Conservation (phyloP, 768 basidiomycete species). For the Cystofilobasidium bisporidii region DNA sequence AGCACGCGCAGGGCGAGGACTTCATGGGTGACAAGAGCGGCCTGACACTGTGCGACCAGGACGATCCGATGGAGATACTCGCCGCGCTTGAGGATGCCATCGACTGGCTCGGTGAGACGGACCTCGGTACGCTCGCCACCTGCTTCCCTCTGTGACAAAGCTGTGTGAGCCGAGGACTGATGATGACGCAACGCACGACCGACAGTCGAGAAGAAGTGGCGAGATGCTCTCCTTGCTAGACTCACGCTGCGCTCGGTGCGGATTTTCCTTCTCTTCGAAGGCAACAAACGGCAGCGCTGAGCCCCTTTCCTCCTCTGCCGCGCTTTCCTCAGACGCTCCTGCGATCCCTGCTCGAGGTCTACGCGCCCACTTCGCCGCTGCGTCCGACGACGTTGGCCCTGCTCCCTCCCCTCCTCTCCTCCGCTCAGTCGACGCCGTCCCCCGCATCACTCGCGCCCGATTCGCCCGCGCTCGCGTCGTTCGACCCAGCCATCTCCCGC, state of each 20-base stretch:
- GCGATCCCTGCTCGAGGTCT: slow-evolving; percentile 27
- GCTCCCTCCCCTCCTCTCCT: slow-evolving; percentile 3
- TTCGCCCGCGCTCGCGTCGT: slow-evolving; percentile 29
- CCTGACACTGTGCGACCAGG: slow-evolving; percentile 58
- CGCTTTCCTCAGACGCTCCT: slow-evolving; percentile 25
- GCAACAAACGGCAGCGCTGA: too few species aligned
- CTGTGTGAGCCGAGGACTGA: too few species aligned
- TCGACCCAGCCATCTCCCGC: slow-evolving; percentile 33
- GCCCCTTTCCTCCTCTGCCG: too few species aligned
- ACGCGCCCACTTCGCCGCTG: background rate
- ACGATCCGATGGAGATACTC: slow-evolving; percentile 50
- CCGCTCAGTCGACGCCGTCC: slow-evolving; percentile 6
- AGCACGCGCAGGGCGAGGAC: slow-evolving; percentile 78
- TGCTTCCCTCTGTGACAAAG: too few species aligned
- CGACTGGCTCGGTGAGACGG: slow-evolving; percentile 46
- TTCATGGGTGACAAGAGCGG: slow-evolving; percentile 87
- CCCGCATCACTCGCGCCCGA: background rate
- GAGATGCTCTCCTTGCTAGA: slow-evolving; percentile 29
- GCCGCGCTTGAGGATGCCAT: slow-evolving; percentile 53
- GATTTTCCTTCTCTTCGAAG: background rate
- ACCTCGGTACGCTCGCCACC: background rate
- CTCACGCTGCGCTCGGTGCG: slow-evolving; percentile 34
- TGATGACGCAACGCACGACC: background rate
- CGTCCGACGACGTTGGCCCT: slow-evolving; percentile 6
- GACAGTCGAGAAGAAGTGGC: slow-evolving; percentile 29